Conservation (phyloP, 306 rosid genomes). For the Amphicarpaea edgeworthii region DNA sequence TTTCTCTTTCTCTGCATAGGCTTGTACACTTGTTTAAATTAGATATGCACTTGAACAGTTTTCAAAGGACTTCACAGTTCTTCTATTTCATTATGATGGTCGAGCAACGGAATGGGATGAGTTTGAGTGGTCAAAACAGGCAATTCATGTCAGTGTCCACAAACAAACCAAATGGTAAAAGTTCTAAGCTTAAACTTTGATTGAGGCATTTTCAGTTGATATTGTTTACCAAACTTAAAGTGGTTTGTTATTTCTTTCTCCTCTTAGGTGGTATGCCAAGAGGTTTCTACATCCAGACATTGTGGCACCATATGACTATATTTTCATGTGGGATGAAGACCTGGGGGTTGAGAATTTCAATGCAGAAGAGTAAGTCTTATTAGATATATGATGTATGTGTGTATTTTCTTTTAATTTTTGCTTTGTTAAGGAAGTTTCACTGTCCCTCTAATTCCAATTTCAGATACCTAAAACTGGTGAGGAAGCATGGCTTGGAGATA, state of each 20-base stretch:
- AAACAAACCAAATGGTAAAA: constrained; percentile 96
- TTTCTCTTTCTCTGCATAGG: constrained; percentile 6
- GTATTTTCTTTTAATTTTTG: constrained; percentile 13
- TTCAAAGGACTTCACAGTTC: constrained; percentile 84
- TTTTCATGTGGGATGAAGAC: constrained; percentile 96
- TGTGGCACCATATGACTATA: constrained; percentile 89
- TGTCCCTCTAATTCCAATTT: constrained; percentile 33
- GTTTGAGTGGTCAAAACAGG: constrained; percentile 91
- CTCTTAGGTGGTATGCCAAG: constrained; percentile 91
- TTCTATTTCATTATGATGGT: constrained; percentile 97
- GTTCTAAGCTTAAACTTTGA: constrained; percentile 10
- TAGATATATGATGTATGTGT: neutral
- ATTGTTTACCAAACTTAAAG: constrained; percentile 12
- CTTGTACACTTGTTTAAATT: constrained; percentile 27
- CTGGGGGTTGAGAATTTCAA: constrained; percentile 87
- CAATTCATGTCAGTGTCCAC: constrained; percentile 88
- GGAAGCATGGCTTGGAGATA: constrained; percentile 94
- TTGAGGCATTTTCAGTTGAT: neutral
- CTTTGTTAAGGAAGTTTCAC: constrained; percentile 14
- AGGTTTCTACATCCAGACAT: constrained; percentile 93
- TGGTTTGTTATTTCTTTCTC: constrained; percentile 14
- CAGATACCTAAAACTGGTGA: constrained; percentile 79
- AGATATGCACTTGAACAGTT: constrained; percentile 65
- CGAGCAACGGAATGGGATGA: constrained; percentile 96
- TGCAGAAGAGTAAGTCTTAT: constrained; percentile 77